These are phyloP conservation scores for Artomyces pyxidatus DNA, from an alignment of 768 basidiomycete species.

Conservation along the genomic window DNA sequence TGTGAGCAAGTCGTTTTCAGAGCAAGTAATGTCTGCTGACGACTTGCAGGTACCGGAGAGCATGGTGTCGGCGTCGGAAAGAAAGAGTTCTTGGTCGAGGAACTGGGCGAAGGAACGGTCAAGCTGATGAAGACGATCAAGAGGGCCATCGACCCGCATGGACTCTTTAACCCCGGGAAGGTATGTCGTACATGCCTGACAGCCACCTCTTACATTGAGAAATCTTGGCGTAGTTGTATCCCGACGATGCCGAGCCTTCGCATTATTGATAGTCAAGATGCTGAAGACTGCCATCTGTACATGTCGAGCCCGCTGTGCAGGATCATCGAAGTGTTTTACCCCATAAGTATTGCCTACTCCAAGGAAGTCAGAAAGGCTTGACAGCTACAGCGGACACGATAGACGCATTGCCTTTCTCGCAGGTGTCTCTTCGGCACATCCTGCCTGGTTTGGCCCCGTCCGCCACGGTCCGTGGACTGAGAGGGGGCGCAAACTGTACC, in stretches of 20 bases:
- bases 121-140: conserved; percentile 81
- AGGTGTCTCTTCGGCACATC: too few species aligned
- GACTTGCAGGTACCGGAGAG: conserved; percentile 59
- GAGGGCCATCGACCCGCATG: conserved; percentile 59
- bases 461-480: too few species aligned
- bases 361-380: too few species aligned
- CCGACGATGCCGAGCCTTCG: background rate
- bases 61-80: conserved; percentile 88
- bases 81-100: conserved; percentile 68
- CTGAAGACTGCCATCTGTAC: too few species aligned
- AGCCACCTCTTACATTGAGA: background rate
- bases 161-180: conserved; percentile 82
- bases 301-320: too few species aligned
- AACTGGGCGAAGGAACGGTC: conserved; percentile 79
- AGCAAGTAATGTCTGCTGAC: background rate
- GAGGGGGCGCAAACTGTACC: too few species aligned
- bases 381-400: too few species aligned
- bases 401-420: too few species aligned
- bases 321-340: too few species aligned
- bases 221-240: background rate
- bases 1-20: conserved; percentile 32
- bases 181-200: conserved; percentile 24
- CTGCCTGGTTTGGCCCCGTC: too few species aligned
- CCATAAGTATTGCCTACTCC: too few species aligned
- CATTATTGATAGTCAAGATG: too few species aligned